Evolutionary conservation across 139 green algal genomes (phyloP).

Genomic region (Picochlorum sp.): DNA sequence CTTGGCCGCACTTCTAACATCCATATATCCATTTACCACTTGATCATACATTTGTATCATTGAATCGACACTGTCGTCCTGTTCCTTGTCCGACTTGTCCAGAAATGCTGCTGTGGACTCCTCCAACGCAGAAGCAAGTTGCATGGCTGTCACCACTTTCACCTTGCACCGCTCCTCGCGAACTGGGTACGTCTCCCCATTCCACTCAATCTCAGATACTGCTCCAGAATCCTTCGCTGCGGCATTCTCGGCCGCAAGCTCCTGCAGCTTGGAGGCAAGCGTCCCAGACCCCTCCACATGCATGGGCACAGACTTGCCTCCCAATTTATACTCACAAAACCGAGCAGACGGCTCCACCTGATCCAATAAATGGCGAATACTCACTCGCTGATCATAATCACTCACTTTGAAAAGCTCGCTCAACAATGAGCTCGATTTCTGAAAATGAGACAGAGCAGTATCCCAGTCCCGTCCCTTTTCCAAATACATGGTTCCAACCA

Average conservation of each 20-base stretch:
- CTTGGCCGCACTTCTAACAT: constrained; percentile 15
- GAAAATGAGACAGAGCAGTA: constrained; percentile 57
- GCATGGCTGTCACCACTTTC: neutral
- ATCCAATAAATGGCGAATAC: constrained; percentile 68
- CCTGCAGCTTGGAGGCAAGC: constrained; percentile 37
- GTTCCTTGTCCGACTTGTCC: neutral
- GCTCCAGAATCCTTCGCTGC: constrained; percentile 28
- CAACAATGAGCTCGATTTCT: constrained; percentile 60
- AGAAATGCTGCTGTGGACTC: constrained; percentile 13
- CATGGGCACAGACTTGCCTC: constrained; percentile 14
- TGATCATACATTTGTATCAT: constrained; percentile 53
- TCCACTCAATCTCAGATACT: constrained; percentile 53
- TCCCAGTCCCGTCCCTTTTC: constrained; percentile 74
- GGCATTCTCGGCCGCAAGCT: constrained; percentile 47
- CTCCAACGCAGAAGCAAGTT: constrained; percentile 34
- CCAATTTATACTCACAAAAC: constrained; percentile 81
- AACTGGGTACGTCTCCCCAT: constrained; percentile 39
- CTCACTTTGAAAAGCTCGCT: constrained; percentile 65
- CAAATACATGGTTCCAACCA: constrained; percentile 63
- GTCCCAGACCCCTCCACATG: neutral
- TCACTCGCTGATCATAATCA: constrained; percentile 54
- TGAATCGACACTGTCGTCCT: constrained; percentile 27
- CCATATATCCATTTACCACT: constrained; percentile 34
- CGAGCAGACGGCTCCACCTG: constrained; percentile 69
- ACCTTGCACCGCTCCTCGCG: constrained; percentile 30